A percentile compares a stretch with the other conserved stretches of the same genome.
Evolutionary conservation across 1,284 basidiomycete species (phyloP).

Genomic region (Cystobasidium slooffiae): DNA sequence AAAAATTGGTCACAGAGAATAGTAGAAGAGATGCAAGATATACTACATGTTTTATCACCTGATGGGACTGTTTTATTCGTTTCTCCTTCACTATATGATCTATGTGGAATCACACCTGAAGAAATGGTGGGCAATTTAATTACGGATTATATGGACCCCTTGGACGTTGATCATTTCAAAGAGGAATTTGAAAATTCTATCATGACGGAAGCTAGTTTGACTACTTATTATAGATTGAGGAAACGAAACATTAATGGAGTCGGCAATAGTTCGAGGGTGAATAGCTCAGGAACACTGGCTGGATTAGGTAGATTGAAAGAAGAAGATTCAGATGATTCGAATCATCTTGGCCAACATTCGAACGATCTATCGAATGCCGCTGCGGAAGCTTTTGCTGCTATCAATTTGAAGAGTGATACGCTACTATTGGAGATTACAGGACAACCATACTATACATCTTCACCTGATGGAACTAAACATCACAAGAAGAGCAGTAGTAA

Average conservation of each 20-base stretch:
- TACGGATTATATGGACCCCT: conserved; percentile 66
- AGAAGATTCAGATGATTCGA: conserved; percentile 15
- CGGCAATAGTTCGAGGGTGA: conserved; percentile 49
- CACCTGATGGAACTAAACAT: conserved; percentile 6
- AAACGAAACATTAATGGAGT: not conserved
- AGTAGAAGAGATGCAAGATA: conserved; percentile 73
- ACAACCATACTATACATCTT: conserved; percentile 64
- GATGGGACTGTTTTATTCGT: conserved; percentile 70
- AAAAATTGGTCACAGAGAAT: conserved; percentile 85
- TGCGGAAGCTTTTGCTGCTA: conserved; percentile 15
- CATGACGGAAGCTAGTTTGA: conserved; percentile 61
- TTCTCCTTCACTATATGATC: conserved; percentile 68
- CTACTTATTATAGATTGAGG: conserved; percentile 64
- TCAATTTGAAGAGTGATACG: conserved; percentile 52
- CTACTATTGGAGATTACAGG: conserved; percentile 75
- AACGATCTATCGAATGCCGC: not conserved
- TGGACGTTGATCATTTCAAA: conserved; percentile 67
- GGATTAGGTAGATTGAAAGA: conserved; percentile 5
- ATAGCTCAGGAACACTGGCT: not conserved
- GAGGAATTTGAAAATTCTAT: conserved; percentile 65
- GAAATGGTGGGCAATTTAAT: conserved; percentile 73
- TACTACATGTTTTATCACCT: conserved; percentile 70
- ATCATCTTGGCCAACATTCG: conserved; percentile 48
- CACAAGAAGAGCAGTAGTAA: not conserved
- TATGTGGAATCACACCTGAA: conserved; percentile 73